These are phyloP conservation scores for Calvatia gigantea DNA, from an alignment of 768 basidiomycete species.

Conservation along the genomic window DNA sequence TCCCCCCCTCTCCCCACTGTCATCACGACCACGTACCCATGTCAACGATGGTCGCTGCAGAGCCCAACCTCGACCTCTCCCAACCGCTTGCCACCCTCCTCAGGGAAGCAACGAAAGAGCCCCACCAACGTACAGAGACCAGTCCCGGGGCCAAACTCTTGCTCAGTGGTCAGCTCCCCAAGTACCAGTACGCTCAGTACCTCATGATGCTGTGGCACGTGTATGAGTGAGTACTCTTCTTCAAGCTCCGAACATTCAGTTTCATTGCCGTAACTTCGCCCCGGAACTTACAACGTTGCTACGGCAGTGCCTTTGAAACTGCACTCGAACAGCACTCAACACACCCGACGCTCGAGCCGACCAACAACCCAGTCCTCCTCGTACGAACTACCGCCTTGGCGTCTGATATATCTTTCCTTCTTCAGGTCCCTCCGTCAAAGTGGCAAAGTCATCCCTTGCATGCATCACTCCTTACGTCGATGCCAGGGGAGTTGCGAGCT, in stretches of 20 bases:
- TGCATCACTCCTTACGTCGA: slow-evolving; percentile 39
- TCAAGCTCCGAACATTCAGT: too few species aligned
- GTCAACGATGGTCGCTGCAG: slow-evolving; percentile 25
- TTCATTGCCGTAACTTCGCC: not conserved
- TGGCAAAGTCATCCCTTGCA: slow-evolving; percentile 61
- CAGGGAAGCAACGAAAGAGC: slow-evolving; percentile 41
- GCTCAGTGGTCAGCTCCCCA: slow-evolving; percentile 53
- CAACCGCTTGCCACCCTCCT: slow-evolving; percentile 45
- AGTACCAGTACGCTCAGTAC: slow-evolving; percentile 65
- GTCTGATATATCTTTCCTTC: slow-evolving; percentile 64
- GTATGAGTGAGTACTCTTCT: slow-evolving; percentile 54
- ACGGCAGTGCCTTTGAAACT: slow-evolving; percentile 48
- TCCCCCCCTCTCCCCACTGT: slow-evolving; percentile 16
- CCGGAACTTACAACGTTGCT: not conserved
- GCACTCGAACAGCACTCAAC: slow-evolving; percentile 57
- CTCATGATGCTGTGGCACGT: slow-evolving; percentile 79
- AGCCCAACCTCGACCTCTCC: slow-evolving; percentile 31
- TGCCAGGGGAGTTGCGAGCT: slow-evolving; percentile 37
- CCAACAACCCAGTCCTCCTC: slow-evolving; percentile 68
- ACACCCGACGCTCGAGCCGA: slow-evolving; percentile 61
- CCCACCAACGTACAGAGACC: slow-evolving; percentile 57
- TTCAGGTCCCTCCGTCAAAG: slow-evolving; percentile 42
- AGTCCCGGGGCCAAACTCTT: slow-evolving; percentile 56
- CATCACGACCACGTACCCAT: slow-evolving; percentile 11
- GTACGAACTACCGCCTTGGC: slow-evolving; percentile 57